Evolutionary conservation across 768 basidiomycete species (phyloP).

Genomic region (Termitomyces sp.): DNA sequence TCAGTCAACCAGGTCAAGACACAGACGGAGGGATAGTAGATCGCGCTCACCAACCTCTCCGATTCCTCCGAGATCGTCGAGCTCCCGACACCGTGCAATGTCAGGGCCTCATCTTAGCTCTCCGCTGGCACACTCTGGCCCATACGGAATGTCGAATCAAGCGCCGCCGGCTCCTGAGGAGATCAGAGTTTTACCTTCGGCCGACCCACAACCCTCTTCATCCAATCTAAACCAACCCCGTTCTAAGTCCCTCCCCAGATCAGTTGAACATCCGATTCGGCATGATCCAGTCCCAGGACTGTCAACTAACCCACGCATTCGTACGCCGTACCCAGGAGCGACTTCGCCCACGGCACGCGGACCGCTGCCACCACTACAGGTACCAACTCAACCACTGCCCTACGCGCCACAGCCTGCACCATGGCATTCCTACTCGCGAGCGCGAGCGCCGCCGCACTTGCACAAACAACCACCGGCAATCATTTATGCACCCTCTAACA

Average conservation of each 20-base stretch:
- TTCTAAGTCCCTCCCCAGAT: conserved; percentile 47
- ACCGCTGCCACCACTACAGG: conserved; percentile 5
- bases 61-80: conserved; percentile 17
- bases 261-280: conserved; percentile 27
- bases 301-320: conserved; percentile 24
- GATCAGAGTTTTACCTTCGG: conserved; percentile 60
- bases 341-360: conserved; percentile 10
- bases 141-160: conserved; percentile 21
- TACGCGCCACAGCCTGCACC: conserved; percentile 27
- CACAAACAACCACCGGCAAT: conserved; percentile 54
- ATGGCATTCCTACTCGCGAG: conserved; percentile 33
- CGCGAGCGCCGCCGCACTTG: conserved; percentile 24
- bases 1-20: conserved; percentile 22
- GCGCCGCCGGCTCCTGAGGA: conserved; percentile 51
- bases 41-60: conserved; percentile 28
- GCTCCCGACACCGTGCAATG: conserved; percentile 35
- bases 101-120: conserved; percentile 38
- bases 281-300: conserved; percentile 16
- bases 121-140: conserved; percentile 27
- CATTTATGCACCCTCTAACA: conserved; percentile 55
- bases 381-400: conserved; percentile 6
- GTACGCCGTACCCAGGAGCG: conserved; percentile 17
- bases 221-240: conserved; percentile 33
- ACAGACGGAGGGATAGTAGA: conserved; percentile 23
- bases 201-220: conserved; percentile 32